These are phyloP conservation scores for Phaffomyces thermotolerans DNA, from an alignment of 805 yeast species.

Conservation along the genomic window DNA sequence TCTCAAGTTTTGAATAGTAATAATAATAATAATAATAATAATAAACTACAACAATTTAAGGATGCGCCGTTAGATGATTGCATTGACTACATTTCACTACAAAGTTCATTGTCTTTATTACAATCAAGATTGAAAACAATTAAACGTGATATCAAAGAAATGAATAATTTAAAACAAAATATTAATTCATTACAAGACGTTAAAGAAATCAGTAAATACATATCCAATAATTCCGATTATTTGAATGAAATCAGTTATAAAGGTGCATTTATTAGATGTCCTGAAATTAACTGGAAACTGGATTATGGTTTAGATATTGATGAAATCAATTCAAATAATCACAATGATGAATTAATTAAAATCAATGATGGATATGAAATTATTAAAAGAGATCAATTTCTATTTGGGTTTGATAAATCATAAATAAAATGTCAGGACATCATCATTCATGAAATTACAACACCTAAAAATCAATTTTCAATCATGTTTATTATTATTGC, in stretches of 20 bases:
- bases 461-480: too few relatives aligned
- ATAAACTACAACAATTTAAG: conserved; percentile 13
- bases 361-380: conserved; percentile 23
- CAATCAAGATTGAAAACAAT: conserved; percentile 13
- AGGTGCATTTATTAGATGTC: conserved; percentile 19
- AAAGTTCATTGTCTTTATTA: conserved; percentile 19
- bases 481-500: too few relatives aligned
- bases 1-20: not conserved
- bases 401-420: conserved; percentile 10
- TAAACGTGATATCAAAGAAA: conserved; percentile 17
- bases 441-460: not conserved
- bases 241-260: conserved; percentile 23
- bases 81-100: conserved; percentile 19
- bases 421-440: not conserved
- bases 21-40: not conserved
- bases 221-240: conserved; percentile 13
- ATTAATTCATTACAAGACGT: conserved; percentile 12
- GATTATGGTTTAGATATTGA: conserved; percentile 19
- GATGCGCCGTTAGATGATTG: conserved; percentile 12
- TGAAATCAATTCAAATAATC: conserved; percentile 4
- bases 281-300: conserved; percentile 19
- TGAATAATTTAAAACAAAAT: conserved; percentile 15
- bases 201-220: conserved; percentile 11
- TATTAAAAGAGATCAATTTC: conserved; percentile 18
- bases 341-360: conserved; percentile 8